These are phyloP conservation scores for Nicotiana attenuata DNA, from an alignment of 257 asterid species.

Conservation along the genomic window DNA sequence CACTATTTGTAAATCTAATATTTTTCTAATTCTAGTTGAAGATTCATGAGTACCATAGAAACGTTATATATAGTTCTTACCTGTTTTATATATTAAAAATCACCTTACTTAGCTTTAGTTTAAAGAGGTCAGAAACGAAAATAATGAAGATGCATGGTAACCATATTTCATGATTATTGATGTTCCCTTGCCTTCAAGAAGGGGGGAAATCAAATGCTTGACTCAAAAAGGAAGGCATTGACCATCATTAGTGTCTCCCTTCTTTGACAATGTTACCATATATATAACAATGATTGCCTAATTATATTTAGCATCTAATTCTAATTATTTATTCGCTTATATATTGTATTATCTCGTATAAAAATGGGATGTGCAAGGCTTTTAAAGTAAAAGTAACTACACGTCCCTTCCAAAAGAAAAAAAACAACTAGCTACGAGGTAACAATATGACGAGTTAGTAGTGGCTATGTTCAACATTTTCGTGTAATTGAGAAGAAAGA, in stretches of 20 bases:
- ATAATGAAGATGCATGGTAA: background rate
- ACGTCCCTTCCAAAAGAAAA: no score
- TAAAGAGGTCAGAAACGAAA: background rate
- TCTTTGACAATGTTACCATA: background rate
- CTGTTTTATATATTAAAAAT: no score
- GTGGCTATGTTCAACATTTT: no score
- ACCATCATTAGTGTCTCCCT: background rate
- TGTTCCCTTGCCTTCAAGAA: slow-evolving; percentile 8
- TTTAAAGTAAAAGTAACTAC: background rate
- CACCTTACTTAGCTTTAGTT: no score
- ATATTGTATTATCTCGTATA: background rate
- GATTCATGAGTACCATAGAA: background rate
- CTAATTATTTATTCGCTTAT: background rate
- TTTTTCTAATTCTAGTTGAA: background rate
- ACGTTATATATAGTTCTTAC: background rate
- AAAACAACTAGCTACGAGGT: background rate
- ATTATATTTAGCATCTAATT: background rate
- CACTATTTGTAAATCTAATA: background rate
- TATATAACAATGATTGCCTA: background rate
- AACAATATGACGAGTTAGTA: no score
- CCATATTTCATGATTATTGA: background rate
- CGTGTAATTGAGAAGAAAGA: background rate
- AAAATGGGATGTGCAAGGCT: background rate
- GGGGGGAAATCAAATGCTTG: background rate
- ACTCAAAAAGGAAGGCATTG: background rate